Evolutionary conservation across 192 early-diverging fungal species (phyloP), one percentile per base, ranked within the genome.

Genomic region (Podila epigama): DNA sequence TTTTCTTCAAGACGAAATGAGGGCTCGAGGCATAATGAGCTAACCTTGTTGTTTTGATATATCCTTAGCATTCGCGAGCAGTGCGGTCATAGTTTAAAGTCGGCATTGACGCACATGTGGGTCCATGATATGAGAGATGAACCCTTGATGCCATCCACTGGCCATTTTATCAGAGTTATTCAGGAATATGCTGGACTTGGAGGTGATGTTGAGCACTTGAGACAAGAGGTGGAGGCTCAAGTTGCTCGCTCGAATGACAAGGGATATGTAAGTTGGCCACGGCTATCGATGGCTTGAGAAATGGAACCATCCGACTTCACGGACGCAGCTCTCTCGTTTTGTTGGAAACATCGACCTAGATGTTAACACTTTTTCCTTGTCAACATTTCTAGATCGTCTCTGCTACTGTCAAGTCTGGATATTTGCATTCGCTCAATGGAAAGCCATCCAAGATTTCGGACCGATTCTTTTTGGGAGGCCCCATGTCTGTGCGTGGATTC

Each of bases 401-500:
- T 36, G 77, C 75, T 15, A 73, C 77, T 16, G 66, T 73, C 34
- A 79, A 79, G 51, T 75, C 71, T 33, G 97, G 97, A 20, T 65
- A 93, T 11, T 51, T 97, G 58, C 85, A 87, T 57, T 84, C 89
- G 5, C 58, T 92, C 5, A 79, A 79, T 33, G 72, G 73, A n/a
- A 80, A 81, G 20, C 52, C 59, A 10, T 86, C 92, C 39, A 83
- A 87, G n/a, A 79, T 97, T 18, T 86, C 89, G 10, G 97, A 99
- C 81, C 84, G 95, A 33, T 96, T 97, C 78, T 87, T 90, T 64
- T 75, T 99, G 25, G 97, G 97, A 32, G 97, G 97, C 7, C 90
- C 91, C 36, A 85, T 87, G 44, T 91, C 91, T 27, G 82, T 99
- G 11, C 86, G 97, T 34, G 97, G 97, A 11, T 99, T 99, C 80